These are phyloP conservation scores for Vitis hybrid DNA, from an alignment of 177 flowering plant genomes.

Conservation along the genomic window DNA sequence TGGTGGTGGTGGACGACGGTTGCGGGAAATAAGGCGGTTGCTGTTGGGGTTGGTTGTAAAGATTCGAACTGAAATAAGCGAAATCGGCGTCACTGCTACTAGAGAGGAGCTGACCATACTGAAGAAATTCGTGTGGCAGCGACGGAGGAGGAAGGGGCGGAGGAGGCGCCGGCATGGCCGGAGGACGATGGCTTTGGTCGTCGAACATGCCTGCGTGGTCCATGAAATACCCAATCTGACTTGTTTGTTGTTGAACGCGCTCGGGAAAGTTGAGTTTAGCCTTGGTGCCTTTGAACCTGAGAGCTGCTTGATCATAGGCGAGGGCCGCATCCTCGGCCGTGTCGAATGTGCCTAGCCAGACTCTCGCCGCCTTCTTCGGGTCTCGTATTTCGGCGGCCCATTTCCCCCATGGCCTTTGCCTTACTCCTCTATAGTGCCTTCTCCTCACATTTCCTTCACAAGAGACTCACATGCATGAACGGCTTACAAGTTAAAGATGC, in stretches of 20 bases:
- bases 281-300: slow-evolving; percentile 62
- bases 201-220: too few relatives aligned
- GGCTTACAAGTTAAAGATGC: too few relatives aligned
- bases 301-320: slow-evolving; percentile 70
- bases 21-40: slow-evolving; percentile 8
- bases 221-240: too few relatives aligned
- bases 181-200: too few relatives aligned
- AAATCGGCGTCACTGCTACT: slow-evolving; percentile 38
- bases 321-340: slow-evolving; percentile 70
- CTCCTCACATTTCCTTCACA: slow-evolving; percentile 21
- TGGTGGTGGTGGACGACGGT: slow-evolving; percentile 2
- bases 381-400: slow-evolving; percentile 84
- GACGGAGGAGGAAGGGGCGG: background rate
- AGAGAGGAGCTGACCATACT: slow-evolving; percentile 45
- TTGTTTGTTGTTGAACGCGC: slow-evolving; percentile 36
- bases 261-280: slow-evolving; percentile 75
- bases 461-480: too few relatives aligned
- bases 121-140: slow-evolving; percentile 22
- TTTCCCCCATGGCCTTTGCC: slow-evolving; percentile 79
- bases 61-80: slow-evolving; percentile 29
- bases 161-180: background rate
- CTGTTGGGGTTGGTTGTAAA: slow-evolving; percentile 18
- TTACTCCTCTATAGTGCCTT: slow-evolving; percentile 60
- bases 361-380: slow-evolving; percentile 67
- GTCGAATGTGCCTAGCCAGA: slow-evolving; percentile 73